Evolutionary conservation across 163 green algal species (phyloP).

Genomic region (Scenedesmus sp.): DNA sequence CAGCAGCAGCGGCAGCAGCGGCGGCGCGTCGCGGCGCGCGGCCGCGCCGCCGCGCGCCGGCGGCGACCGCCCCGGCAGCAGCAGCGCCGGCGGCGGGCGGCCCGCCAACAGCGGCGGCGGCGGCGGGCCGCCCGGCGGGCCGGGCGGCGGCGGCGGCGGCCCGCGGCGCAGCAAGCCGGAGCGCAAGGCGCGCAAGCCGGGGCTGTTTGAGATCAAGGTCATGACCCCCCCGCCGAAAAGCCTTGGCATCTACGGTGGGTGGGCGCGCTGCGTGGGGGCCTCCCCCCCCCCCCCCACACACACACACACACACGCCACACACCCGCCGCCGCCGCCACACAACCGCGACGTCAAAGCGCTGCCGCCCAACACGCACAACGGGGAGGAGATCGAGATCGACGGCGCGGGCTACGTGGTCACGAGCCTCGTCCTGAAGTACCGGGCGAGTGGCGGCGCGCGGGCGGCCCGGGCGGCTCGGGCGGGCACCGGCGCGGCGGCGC

Average conservation of each 20-base stretch:
- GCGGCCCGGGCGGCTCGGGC: background rate
- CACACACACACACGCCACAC: too few relatives aligned
- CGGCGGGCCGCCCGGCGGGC: too few relatives aligned
- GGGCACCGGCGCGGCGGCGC: background rate
- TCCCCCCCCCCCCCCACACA: too few relatives aligned
- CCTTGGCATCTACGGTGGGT: conserved; percentile 47
- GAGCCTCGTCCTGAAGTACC: conserved; percentile 64
- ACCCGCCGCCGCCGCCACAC: too few relatives aligned
- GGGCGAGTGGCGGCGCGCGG: conserved; percentile 46
- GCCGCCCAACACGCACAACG: conserved; percentile 70
- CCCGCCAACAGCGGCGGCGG: too few relatives aligned
- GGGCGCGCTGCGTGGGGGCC: too few relatives aligned
- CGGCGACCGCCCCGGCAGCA: conserved; percentile 29
- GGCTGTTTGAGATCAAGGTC: conserved; percentile 41
- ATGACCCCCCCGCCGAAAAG: conserved; percentile 63
- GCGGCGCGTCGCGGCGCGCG: too few relatives aligned
- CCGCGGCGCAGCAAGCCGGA: conserved; percentile 11
- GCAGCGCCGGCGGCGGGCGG: conserved; percentile 19
- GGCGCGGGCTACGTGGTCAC: conserved; percentile 69
- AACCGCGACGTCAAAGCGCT: conserved; percentile 71
- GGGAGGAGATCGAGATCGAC: conserved; percentile 70
- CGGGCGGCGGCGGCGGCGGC: background rate
- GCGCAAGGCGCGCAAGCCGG: conserved; percentile 35
- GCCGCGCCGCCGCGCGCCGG: background rate
- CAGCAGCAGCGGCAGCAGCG: background rate